Percentiles rank a stretch among this genome's conserved stretches.
These are phyloP conservation scores for Fraxinus quadrangulata DNA, from an alignment of 257 asterid genomes.

Conservation along the genomic window DNA sequence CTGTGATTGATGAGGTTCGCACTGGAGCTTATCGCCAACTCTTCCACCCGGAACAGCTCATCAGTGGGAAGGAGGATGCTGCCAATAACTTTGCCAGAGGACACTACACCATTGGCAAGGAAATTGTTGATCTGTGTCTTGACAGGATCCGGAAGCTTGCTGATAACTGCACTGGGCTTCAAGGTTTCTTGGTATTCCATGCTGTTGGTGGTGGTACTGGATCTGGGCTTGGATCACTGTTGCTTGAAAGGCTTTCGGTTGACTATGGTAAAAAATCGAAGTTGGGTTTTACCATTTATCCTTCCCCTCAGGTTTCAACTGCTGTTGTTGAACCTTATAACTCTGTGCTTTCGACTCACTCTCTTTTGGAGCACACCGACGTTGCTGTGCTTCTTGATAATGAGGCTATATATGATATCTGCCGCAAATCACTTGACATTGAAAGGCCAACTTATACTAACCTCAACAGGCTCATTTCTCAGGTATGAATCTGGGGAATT, in stretches of 20 bases:
- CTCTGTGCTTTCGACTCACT: constrained; percentile 90
- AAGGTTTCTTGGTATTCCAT: constrained; percentile 88
- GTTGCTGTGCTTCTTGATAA: constrained; percentile 92
- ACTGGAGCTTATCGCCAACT: constrained; percentile 89
- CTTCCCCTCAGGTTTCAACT: constrained; percentile 94
- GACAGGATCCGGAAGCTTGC: constrained; percentile 95
- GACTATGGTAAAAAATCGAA: constrained; percentile 89
- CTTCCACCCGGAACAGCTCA: constrained; percentile 93
- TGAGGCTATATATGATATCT: constrained; percentile 89
- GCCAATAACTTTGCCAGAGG: constrained; percentile 97
- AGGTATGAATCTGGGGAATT: constrained; percentile 39
- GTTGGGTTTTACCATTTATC: constrained; percentile 87
- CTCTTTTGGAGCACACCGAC: constrained; percentile 92
- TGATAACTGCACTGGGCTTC: constrained; percentile 89
- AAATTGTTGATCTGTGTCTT: constrained; percentile 83
- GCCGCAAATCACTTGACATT: constrained; percentile 92
- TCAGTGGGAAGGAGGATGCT: constrained; percentile 92
- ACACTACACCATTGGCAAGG: constrained; percentile 90
- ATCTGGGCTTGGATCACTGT: constrained; percentile 84
- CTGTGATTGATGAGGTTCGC: constrained; percentile 91
- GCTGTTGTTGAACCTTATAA: constrained; percentile 97
- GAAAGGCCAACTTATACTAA: constrained; percentile 96
- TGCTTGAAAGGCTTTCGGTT: constrained; percentile 89
- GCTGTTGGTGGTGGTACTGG: constrained; percentile 99
- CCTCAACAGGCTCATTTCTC: constrained; percentile 89